A percentile compares a stretch with the other conserved stretches of the same genome.
These are phyloP conservation scores for Saxispiralis lemnorum DNA, from an alignment of 495 filamentous ascomycete genomes.

Conservation along the genomic window DNA sequence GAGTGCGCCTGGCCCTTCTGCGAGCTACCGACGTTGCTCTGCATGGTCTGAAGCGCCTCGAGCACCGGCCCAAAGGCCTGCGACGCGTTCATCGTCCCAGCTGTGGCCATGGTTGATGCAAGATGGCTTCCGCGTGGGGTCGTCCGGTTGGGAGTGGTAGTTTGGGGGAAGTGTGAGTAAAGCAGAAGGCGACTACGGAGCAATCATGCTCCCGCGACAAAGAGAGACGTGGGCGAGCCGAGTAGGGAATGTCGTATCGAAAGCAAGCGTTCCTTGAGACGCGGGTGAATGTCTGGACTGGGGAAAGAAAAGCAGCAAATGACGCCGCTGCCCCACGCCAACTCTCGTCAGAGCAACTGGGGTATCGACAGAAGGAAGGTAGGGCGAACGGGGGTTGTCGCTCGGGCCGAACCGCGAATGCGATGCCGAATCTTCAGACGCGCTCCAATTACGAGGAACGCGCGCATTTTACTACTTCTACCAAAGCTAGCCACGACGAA, in stretches of 20 bases:
- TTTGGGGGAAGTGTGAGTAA: not conserved
- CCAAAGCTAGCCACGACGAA: not conserved
- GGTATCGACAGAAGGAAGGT: too few species aligned
- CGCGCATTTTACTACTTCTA: not conserved
- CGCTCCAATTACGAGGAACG: too few species aligned
- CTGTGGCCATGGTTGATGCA: conserved; percentile 10
- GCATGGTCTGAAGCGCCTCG: conserved; percentile 73
- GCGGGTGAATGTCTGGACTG: not conserved
- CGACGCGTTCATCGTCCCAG: conserved; percentile 12
- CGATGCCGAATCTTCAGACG: too few species aligned
- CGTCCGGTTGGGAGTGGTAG: not conserved
- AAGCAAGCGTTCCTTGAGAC: not conserved
- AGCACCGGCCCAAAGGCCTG: conserved; percentile 65
- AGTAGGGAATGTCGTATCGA: not conserved
- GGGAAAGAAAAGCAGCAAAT: not conserved
- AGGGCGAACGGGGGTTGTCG: too few species aligned
- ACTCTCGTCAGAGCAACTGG: too few species aligned
- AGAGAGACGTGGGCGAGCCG: not conserved
- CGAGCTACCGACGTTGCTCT: conserved; percentile 52
- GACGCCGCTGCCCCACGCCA: too few species aligned
- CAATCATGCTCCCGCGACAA: too few species aligned
- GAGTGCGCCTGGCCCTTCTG: conserved; percentile 82
- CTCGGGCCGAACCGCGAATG: too few species aligned
- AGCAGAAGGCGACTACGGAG: too few species aligned
- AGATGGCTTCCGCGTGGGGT: not conserved